phyloP scores from a whole-genome alignment of 164 flowering plant genomes.

The Magnolia kwangsiensis region DNA sequence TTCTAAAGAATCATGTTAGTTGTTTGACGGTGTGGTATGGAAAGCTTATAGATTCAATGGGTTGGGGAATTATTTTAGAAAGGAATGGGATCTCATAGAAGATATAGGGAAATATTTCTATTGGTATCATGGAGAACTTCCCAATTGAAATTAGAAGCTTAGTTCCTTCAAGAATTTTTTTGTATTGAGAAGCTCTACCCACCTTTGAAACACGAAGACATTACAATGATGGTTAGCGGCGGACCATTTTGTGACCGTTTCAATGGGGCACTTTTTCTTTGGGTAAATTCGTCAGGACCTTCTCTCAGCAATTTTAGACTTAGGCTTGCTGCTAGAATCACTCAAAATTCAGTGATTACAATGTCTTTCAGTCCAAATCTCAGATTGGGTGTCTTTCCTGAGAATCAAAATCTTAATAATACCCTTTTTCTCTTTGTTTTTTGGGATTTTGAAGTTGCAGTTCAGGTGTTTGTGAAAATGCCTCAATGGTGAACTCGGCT shows the following conservation, averaged over 20 bases:
- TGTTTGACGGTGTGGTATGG: slow-evolving; percentile 60
- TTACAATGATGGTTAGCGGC: slow-evolving; percentile 81
- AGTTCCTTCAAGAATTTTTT: slow-evolving; percentile 78
- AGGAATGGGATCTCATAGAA: slow-evolving; percentile 88
- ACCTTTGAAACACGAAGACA: slow-evolving; percentile 93
- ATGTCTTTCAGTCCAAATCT: too few relatives aligned
- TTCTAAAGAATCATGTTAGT: slow-evolving; percentile 28
- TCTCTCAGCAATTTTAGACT: too few relatives aligned
- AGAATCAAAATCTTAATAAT: too few relatives aligned
- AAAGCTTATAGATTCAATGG: slow-evolving; percentile 93
- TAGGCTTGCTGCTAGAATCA: too few relatives aligned
- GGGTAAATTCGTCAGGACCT: slow-evolving; percentile 94
- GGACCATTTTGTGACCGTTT: slow-evolving; percentile 98
- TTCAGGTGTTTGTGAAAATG: too few relatives aligned
- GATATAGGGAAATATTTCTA: slow-evolving; percentile 78
- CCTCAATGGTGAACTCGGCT: too few relatives aligned
- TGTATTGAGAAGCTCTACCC: slow-evolving; percentile 91
- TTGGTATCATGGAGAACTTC: slow-evolving; percentile 97
- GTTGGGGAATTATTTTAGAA: slow-evolving; percentile 56
- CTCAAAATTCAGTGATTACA: too few relatives aligned
- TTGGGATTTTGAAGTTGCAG: too few relatives aligned
- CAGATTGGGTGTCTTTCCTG: too few relatives aligned
- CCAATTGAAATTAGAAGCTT: slow-evolving; percentile 71
- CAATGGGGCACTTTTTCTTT: slow-evolving; percentile 87
- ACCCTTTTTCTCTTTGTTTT: too few relatives aligned